Conservation (phyloP, 345 rosid genomes). For the Mercurialis annua region DNA sequence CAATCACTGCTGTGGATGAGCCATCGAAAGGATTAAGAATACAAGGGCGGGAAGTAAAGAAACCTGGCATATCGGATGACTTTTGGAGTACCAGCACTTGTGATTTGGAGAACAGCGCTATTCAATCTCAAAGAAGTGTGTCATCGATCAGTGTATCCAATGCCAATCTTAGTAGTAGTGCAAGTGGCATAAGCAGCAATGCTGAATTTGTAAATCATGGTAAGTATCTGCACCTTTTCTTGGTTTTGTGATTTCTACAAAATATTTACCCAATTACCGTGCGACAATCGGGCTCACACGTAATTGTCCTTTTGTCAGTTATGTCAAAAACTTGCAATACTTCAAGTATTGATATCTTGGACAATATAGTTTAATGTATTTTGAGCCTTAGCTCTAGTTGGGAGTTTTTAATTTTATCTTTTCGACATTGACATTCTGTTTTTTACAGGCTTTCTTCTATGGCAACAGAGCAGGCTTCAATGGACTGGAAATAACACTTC, state of each 20-base stretch:
- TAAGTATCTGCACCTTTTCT: background rate
- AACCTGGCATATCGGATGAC: slow-evolving; percentile 24
- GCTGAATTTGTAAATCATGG: slow-evolving; percentile 31
- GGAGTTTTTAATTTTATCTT: background rate
- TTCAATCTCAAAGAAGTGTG: slow-evolving; percentile 32
- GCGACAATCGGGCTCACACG: background rate
- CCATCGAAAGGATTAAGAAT: slow-evolving; percentile 33
- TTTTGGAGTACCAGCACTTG: slow-evolving; percentile 34
- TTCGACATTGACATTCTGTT: background rate
- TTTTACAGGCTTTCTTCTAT: slow-evolving; percentile 26
- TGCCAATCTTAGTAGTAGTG: slow-evolving; percentile 9
- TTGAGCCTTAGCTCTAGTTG: background rate
- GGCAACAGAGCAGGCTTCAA: slow-evolving; percentile 28
- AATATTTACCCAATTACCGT: background rate
- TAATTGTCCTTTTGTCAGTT: background rate
- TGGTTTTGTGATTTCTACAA: background rate
- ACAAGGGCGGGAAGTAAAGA: slow-evolving; percentile 34
- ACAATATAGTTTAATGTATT: background rate
- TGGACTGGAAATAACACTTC: slow-evolving; percentile 23
- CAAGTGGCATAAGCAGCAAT: slow-evolving; percentile 11
- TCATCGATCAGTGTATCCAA: slow-evolving; percentile 26
- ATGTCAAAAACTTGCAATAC: background rate
- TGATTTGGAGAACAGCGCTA: slow-evolving; percentile 29
- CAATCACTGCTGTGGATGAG: slow-evolving; percentile 35
- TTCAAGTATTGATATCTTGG: background rate